A percentile compares a stretch with the other conserved stretches of the same genome.
Evolutionary conservation across 2,329 filamentous ascomycete species (phyloP).

Genomic region (Pseudogymnoascus destructans): DNA sequence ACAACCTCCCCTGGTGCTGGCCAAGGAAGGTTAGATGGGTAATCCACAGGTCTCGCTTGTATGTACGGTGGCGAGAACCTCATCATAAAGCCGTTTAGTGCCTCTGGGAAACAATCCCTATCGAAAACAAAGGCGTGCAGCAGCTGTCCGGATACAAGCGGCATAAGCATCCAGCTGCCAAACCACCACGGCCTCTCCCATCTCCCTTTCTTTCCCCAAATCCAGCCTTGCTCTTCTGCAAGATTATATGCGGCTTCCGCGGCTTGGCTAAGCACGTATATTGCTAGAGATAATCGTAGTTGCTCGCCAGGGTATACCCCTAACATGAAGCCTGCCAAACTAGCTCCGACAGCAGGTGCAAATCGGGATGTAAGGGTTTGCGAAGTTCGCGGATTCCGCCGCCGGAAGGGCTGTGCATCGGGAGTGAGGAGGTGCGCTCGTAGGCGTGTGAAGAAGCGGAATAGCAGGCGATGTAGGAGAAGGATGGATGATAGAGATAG

Average conservation of each 20-base stretch:
- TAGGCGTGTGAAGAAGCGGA: slow-evolving; percentile 75
- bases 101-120: slow-evolving; percentile 55
- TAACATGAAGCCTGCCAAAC: slow-evolving; percentile 70
- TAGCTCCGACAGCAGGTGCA: slow-evolving; percentile 82
- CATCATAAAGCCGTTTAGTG: slow-evolving; percentile 47
- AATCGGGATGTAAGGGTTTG: slow-evolving; percentile 66
- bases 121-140: slow-evolving; percentile 67
- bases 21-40: slow-evolving; percentile 57
- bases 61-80: slow-evolving; percentile 67
- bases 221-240: slow-evolving; percentile 58
- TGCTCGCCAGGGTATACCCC: slow-evolving; percentile 59
- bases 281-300: slow-evolving; percentile 64
- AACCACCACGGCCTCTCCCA: slow-evolving; percentile 67
- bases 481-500: slow-evolving; percentile 75
- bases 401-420: slow-evolving; percentile 68
- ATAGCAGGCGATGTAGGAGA: slow-evolving; percentile 76
- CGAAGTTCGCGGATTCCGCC: slow-evolving; percentile 66
- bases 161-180: slow-evolving; percentile 72
- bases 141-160: slow-evolving; percentile 61
- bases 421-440: slow-evolving; percentile 66
- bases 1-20: slow-evolving; percentile 63
- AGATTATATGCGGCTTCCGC: slow-evolving; percentile 81
- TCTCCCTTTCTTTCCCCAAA: slow-evolving; percentile 45
- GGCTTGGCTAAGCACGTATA: slow-evolving; percentile 69
- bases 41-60: slow-evolving; percentile 54